phyloP scores from a whole-genome alignment of 768 basidiomycete species.

The Trametes maxima region DNA sequence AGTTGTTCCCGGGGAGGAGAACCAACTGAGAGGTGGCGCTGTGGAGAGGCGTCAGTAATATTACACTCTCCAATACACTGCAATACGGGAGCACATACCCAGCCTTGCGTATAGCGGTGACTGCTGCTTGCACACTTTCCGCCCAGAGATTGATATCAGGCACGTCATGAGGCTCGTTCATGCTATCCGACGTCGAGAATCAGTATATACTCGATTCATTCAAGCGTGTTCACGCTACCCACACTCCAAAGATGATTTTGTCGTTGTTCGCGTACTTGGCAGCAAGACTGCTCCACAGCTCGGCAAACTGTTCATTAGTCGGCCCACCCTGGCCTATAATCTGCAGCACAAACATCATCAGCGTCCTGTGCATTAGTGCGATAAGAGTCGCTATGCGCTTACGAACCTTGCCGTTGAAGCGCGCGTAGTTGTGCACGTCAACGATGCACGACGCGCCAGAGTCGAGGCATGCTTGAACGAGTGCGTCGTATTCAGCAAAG shows the following conservation, averaged over 20 bases:
- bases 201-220: no score
- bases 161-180: slow-evolving; percentile 53
- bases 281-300: slow-evolving; percentile 45
- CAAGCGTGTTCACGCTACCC: neutral
- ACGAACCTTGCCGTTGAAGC: slow-evolving; percentile 47
- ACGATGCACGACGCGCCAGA: slow-evolving; percentile 47
- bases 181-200: slow-evolving; percentile 32
- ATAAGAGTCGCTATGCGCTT: neutral
- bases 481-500: slow-evolving; percentile 44
- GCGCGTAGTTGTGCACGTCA: slow-evolving; percentile 61
- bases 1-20: slow-evolving; percentile 47
- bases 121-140: slow-evolving; percentile 40
- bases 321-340: slow-evolving; percentile 46
- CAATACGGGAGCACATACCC: slow-evolving; percentile 23
- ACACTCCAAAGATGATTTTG: slow-evolving; percentile 38
- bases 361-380: neutral
- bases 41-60: no score
- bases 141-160: slow-evolving; percentile 39
- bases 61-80: no score
- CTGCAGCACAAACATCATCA: neutral
- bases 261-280: slow-evolving; percentile 38
- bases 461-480: slow-evolving; percentile 48
- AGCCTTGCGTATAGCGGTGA: slow-evolving; percentile 46
- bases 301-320: slow-evolving; percentile 42
- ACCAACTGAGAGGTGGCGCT: slow-evolving; percentile 42